Conservation (phyloP, 2,329 filamentous ascomycete species). For the Aspergillus novofumigatus region DNA sequence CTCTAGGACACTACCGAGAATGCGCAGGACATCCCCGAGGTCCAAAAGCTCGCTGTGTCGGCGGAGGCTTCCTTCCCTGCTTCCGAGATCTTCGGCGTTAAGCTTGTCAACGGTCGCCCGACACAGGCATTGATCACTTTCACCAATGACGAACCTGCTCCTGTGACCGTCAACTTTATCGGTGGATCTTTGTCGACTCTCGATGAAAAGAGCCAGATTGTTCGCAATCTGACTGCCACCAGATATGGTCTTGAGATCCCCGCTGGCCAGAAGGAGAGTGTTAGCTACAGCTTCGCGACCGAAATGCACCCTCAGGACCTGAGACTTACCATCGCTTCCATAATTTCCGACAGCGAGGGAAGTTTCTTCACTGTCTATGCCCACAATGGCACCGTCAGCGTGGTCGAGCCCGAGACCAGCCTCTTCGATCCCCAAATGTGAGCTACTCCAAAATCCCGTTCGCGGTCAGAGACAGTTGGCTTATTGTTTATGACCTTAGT, state of each 20-base stretch:
- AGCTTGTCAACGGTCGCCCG: constrained; percentile 87
- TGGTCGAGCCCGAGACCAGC: constrained; percentile 87
- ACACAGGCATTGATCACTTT: constrained; percentile 80
- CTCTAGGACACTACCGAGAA: constrained; percentile 59
- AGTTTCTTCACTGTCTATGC: constrained; percentile 71
- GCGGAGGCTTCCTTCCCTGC: constrained; percentile 58
- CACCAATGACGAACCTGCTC: constrained; percentile 73
- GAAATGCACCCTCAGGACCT: constrained; percentile 94
- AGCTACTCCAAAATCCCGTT: constrained; percentile 30
- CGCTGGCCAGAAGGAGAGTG: constrained; percentile 68
- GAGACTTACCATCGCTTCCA: constrained; percentile 68
- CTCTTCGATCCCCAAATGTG: constrained; percentile 96
- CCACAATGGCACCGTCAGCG: constrained; percentile 75
- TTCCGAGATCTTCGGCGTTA: constrained; percentile 84
- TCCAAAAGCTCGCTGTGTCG: constrained; percentile 53
- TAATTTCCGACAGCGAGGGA: constrained; percentile 65
- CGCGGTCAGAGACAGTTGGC: not conserved
- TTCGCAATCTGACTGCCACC: constrained; percentile 80
- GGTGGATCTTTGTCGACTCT: constrained; percentile 67
- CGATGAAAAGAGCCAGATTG: constrained; percentile 54
- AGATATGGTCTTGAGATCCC: constrained; percentile 71
- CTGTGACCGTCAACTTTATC: constrained; percentile 72
- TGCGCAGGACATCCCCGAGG: constrained; percentile 61
- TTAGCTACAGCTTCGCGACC: constrained; percentile 80
- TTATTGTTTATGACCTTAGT: constrained; percentile 45